Evolutionary conservation across 2,329 filamentous ascomycete genomes (phyloP), one percentile per base, ranked within the genome.

Genomic region (Pseudocercospora ulei): DNA sequence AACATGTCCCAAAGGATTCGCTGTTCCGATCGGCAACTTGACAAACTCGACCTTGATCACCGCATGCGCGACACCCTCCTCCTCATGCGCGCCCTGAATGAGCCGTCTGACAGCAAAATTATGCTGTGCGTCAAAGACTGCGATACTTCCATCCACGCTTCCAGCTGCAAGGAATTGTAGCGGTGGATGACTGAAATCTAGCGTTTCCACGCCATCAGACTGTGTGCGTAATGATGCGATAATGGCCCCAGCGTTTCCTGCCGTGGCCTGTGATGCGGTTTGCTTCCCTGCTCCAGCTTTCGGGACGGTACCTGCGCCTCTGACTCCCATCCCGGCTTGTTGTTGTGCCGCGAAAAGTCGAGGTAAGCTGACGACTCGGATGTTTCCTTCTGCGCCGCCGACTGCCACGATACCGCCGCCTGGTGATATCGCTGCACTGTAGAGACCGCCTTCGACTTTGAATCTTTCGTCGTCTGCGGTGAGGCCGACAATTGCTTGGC

Each of bases 11-110:
- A 64, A 30, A 28, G 53, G 43, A 35, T 54, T 58, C 17, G 47
- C 40, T 9, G 48, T 53, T 3, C 56, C 50, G 59, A 58, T 46
- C 8, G 49, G 44, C 8, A 52, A 65, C 57, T 69, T 68, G 42
- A 93, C 74, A 56, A 94, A 98, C 44, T 95, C 85, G 3, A 96
- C 77, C 64, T 92, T 88, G 46, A 96, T 88, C 12, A 98, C 84
- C 1, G 84, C 80, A 8, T 46, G 43, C 3, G 39, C 36, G 3
- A 46, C 39, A 13, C 43, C 43, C 55, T 81, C 80, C n/a, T 84
- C 82, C 49, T 87, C 82, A 60, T 93, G 88, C 1, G 84, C 87
- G 34, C 81, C 80, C 35, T 73, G 71, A 49, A 96, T 83, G 57
- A 86, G 78, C 38, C 84, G 69, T 35, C 90, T 73, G n/a, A 92